A percentile compares a stretch with the other conserved stretches of the same genome.
These are phyloP conservation scores for Poronia punctata DNA, from an alignment of 495 filamentous ascomycete species.

Conservation along the genomic window DNA sequence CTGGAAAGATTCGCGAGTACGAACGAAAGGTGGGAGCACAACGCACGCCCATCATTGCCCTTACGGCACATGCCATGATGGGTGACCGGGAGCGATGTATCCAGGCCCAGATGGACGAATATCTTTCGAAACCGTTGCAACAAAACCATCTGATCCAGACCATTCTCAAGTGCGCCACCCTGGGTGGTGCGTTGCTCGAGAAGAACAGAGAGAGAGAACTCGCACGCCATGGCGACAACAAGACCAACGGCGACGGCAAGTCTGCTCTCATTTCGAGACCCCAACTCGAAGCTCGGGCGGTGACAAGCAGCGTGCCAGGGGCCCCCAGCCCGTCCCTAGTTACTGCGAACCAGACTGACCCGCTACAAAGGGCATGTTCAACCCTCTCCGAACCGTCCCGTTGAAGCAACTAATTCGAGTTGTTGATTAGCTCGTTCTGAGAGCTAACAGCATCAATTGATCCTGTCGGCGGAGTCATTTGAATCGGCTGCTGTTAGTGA, in stretches of 20 bases:
- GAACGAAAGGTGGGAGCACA: constrained; percentile 70
- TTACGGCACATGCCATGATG: constrained; percentile 98
- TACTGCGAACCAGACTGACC: constrained; percentile 57
- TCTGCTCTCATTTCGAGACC: constrained; percentile 23
- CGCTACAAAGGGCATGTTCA: constrained; percentile 63
- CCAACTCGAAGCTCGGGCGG: constrained; percentile 41
- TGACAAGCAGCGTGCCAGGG: constrained; percentile 57
- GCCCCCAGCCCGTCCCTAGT: constrained; percentile 55
- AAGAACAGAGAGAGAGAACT: constrained; percentile 46
- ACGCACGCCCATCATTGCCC: constrained; percentile 90
- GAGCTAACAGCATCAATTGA: constrained; percentile 36
- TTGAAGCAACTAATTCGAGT: constrained; percentile 26
- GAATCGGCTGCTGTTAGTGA: neutral
- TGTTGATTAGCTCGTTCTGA: constrained; percentile 34
- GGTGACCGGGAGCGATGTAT: constrained; percentile 98
- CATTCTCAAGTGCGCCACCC: constrained; percentile 89
- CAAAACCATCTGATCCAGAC: constrained; percentile 98
- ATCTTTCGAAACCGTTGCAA: constrained; percentile 94
- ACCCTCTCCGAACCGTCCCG: constrained; percentile 33
- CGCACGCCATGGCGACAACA: constrained; percentile 29
- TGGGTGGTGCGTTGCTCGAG: constrained; percentile 83
- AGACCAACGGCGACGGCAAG: constrained; percentile 15
- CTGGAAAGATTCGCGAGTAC: constrained; percentile 91
- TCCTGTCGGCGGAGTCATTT: too few species aligned
- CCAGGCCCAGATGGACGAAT: constrained; percentile 98